A percentile compares a stretch with the other conserved stretches of the same genome.
These are phyloP conservation scores for Colletotrichum spaethianum DNA, from an alignment of 2,329 filamentous ascomycete species.

Conservation along the genomic window DNA sequence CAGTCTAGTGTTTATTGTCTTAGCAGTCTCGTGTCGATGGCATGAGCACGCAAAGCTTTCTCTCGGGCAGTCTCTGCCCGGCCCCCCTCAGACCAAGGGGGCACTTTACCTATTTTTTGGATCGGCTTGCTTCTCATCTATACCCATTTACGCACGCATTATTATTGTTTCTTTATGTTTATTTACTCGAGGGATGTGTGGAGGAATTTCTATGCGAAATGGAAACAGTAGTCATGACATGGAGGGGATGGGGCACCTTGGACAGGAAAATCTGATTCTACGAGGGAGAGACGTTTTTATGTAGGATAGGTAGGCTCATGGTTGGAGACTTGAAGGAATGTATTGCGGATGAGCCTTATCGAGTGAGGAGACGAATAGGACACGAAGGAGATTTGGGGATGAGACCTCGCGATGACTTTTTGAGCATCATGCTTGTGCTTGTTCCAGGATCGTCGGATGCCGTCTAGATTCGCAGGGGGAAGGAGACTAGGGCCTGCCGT, in stretches of 20 bases:
- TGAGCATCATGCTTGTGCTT: not conserved
- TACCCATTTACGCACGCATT: conserved; percentile 43
- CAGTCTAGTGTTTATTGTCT: conserved; percentile 43
- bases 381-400: not conserved
- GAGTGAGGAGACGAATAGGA: not conserved
- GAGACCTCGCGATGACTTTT: conserved; percentile 13
- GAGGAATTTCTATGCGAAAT: conserved; percentile 29
- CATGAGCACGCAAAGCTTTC: conserved; percentile 38
- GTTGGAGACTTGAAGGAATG: not conserved
- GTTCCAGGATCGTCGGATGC: not conserved
- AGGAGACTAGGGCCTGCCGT: not conserved
- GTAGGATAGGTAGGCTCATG: conserved; percentile 16
- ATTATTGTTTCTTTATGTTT: conserved; percentile 38
- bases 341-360: not conserved
- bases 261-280: conserved; percentile 34
- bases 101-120: conserved; percentile 29
- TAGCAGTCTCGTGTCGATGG: conserved; percentile 18
- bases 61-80: conserved; percentile 20
- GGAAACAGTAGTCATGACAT: conserved; percentile 37
- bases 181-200: conserved; percentile 24
- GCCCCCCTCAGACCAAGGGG: conserved; percentile 22
- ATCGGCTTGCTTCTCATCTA: conserved; percentile 41
- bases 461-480: not conserved
- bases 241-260: conserved; percentile 16
- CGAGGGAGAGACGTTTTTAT: not conserved